Evolutionary conservation across 352 stramenopile genomes (phyloP), one percentile per base, ranked within the genome.

Genomic region (Phytophthora boehmeriae): DNA sequence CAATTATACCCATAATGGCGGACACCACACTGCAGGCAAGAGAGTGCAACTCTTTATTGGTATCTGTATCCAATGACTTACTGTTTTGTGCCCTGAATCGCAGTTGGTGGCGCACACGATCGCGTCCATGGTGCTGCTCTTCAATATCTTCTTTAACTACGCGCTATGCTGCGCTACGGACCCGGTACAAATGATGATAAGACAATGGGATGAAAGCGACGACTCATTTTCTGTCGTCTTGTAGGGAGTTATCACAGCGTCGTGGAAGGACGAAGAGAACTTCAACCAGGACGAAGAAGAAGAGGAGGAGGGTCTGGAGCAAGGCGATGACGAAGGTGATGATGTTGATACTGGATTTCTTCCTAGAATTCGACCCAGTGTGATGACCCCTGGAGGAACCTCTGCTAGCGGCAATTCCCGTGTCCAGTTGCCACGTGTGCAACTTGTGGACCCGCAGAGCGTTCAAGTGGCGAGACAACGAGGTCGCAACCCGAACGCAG

Each of bases 91-190:
- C 22, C 5, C n/a, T 44, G 25, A 30, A 30, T 30, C n/a, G 22
- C 42, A 87, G 68, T 53, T 84, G 19, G 41, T 69, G 6, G 42
- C 54, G 30, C 79, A 86, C 54, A 56, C 71, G 42, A 27, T 56
- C 32, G 36, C 66, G 17, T 43, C 70, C 27, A 53, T 78, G 44
- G 62, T 74, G 22, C 60, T 85, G 54, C 58, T 82, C 4, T 86
- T 84, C 54, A 89, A 87, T 46, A 84, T 89, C 30, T 85, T 85
- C 58, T 89, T 89, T 74, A 91, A 91, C 67, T 91, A 91, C 58
- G 76, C 74, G 16, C 58, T 91, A 17, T 89, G 82, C 45, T 71
- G 86, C 41, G 68, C 75, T 1, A 89, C 75, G 6, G 76, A 91
- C 41, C 80, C 82, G 59, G 82, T 83, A 59, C 8, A 41, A 23